phyloP scores from a whole-genome alignment of 192 early-diverging fungal genomes.

The Backusella mclennaniae region DNA sequence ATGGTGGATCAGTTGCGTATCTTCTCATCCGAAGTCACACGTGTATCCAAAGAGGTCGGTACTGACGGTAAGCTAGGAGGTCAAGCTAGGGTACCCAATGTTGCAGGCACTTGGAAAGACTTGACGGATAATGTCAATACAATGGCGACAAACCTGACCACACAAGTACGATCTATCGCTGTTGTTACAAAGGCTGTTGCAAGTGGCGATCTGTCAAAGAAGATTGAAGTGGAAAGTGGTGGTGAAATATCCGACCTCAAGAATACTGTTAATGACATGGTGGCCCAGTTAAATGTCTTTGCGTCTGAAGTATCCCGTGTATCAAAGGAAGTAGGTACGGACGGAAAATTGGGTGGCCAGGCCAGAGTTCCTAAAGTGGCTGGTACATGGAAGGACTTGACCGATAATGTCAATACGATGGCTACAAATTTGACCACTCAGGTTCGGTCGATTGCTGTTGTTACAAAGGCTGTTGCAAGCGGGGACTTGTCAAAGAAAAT shows the following conservation, averaged over 20 bases:
- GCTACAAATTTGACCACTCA: constrained; percentile 61
- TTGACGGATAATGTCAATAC: too few species aligned
- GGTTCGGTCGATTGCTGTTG: constrained; percentile 65
- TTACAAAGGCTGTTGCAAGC: constrained; percentile 54
- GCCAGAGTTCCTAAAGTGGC: constrained; percentile 67
- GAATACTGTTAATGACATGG: constrained; percentile 60
- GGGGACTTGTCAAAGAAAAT: constrained; percentile 61
- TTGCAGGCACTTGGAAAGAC: too few species aligned
- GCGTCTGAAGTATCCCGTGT: constrained; percentile 48
- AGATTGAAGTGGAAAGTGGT: constrained; percentile 43
- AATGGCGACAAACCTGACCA: constrained; percentile 56
- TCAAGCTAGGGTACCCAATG: background rate
- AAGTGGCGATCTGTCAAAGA: constrained; percentile 46
- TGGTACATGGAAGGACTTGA: constrained; percentile 77
- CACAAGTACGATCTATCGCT: constrained; percentile 51
- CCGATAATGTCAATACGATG: constrained; percentile 66
- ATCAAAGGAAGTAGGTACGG: constrained; percentile 21
- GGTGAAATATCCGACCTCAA: constrained; percentile 59
- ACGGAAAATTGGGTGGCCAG: constrained; percentile 76
- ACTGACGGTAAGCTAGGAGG: too few species aligned
- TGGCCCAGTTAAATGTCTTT: constrained; percentile 54
- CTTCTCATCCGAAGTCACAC: too few species aligned
- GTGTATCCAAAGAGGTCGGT: too few species aligned
- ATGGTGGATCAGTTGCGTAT: too few species aligned
- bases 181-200: constrained; percentile 50